phyloP scores from a whole-genome alignment of 192 early-diverging fungal species.

The Backusella australiensis region DNA sequence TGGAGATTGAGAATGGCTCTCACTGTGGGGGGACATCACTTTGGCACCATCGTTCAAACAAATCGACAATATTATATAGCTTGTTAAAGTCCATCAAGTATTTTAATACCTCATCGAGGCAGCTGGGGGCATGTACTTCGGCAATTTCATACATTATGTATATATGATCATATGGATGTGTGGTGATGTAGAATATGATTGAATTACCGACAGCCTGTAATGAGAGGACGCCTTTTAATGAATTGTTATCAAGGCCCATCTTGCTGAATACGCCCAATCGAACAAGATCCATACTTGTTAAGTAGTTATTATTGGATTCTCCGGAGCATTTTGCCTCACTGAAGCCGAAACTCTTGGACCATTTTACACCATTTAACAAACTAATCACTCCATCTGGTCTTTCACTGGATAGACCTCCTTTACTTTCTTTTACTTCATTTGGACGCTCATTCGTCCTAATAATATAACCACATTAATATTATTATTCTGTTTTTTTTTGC shows the following conservation, averaged over 20 bases:
- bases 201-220: not conserved
- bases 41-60: not conserved
- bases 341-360: not conserved
- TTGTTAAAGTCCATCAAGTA: not conserved
- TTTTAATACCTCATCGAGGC: not conserved
- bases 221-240: conserved; percentile 1
- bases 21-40: not conserved
- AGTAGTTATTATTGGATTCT: not conserved
- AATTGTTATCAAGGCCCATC: not conserved
- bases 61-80: not conserved
- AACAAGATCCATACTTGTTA: not conserved
- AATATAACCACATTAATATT: not conserved
- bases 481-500: not conserved
- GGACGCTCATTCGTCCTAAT: not conserved
- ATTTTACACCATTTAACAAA: not conserved
- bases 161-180: not conserved
- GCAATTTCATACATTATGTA: conserved; percentile 14
- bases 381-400: not conserved
- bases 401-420: not conserved
- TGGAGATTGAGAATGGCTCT: not conserved
- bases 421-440: not conserved
- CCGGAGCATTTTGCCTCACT: conserved; percentile 4
- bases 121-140: not conserved
- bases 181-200: not conserved
- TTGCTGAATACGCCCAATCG: not conserved